These are phyloP conservation scores for Plasmodium cynomolgi DNA, from an alignment of 169 alveolate genomes.

Conservation along the genomic window DNA sequence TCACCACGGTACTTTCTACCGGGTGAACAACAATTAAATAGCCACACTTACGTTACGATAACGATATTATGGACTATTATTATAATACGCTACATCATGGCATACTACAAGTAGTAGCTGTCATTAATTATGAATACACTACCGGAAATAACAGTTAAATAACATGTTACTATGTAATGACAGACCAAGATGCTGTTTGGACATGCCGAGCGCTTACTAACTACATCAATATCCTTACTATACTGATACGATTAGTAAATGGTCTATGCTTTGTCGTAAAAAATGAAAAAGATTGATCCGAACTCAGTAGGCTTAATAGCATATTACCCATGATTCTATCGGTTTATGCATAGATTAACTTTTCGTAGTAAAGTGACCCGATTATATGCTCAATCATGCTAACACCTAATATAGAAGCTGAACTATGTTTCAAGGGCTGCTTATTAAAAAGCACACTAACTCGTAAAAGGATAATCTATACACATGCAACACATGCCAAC, in stretches of 20 bases:
- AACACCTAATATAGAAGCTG: not conserved
- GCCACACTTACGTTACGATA: not conserved
- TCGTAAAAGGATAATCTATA: not conserved
- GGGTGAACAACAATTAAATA: not conserved
- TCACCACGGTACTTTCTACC: not conserved
- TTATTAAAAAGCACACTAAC: not conserved
- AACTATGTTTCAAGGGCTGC: not conserved
- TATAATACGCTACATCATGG: not conserved
- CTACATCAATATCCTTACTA: not conserved
- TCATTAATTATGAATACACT: not conserved
- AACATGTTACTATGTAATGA: not conserved
- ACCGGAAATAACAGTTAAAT: too few relatives aligned
- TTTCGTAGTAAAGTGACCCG: not conserved
- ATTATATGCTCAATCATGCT: not conserved
- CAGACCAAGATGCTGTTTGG: not conserved
- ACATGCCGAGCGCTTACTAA: too few relatives aligned
- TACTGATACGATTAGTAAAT: too few relatives aligned
- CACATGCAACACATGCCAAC: not conserved
- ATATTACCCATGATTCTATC: not conserved
- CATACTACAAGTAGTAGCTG: not conserved
- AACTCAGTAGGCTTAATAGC: not conserved
- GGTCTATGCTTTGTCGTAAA: too few relatives aligned
- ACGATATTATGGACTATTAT: not conserved
- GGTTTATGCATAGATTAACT: not conserved
- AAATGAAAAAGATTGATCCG: not conserved